Evolutionary conservation across 306 rosid species (phyloP), one percentile per base, ranked within the genome.

Genomic region (Lathyrus oleraceus): DNA sequence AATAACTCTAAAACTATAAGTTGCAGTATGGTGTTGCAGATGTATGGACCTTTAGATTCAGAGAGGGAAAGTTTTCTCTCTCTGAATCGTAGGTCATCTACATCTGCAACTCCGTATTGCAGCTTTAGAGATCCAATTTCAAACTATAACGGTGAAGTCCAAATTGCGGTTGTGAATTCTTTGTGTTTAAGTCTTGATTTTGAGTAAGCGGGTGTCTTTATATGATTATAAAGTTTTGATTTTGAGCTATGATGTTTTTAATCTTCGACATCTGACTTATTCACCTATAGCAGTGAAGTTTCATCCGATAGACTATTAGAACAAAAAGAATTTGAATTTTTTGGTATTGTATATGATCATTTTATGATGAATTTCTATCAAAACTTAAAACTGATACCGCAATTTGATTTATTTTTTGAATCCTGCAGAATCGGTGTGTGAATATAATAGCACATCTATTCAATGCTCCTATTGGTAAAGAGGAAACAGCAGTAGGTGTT

Each of bases 371-470:
- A 53, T 64, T 36, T 70, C n/a, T 10, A 20, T 51, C 20, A 19
- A 5, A 32, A 14, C 32, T 45, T 54, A 42, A 23, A 35, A 53
- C 36, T 63, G 35, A 61, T 15, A 62, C 12, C 21, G 10, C 53
- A 60, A 70, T 35, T 25, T 20, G 32, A 72, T 60, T 60, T 36
- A 51, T 10, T 65, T 71, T 43, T 36, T 65, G 13, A 20, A 66
- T 69, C 61, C 12, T 75, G 82, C 82, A 93, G 98, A 93, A 93
- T 35, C 91, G 97, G 19, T 90, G 98, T 66, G 98, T 93, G 81
- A 93, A 93, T 74, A 93, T 93, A 81, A 90, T 93, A n/a, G 89
- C 97, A 8, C 80, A 78, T 79, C 81, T 93, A 9, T 88, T 68
- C 65, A 61, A 87, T 82, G 98, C 98, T 61, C 94, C 97, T 16